Evolutionary conservation across 495 filamentous ascomycete species (phyloP), one percentile per base, ranked within the genome.

Genomic region (Tuber umbilicatum): DNA sequence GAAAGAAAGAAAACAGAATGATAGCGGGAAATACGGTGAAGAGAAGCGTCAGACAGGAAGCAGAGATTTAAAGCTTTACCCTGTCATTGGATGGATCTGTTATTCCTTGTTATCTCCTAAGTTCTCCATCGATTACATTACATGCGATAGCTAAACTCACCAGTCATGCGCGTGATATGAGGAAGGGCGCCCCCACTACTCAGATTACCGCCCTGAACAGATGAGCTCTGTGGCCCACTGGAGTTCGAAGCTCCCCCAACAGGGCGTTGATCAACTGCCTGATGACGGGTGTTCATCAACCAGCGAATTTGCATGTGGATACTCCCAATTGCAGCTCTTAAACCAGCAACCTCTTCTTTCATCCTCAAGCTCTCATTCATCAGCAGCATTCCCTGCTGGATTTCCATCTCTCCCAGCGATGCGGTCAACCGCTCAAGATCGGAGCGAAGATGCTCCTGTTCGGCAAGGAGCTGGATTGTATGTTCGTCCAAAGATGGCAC

Each of bases 281-380:
- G 88, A 74, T 90, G 82, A 16, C 88, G 86, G 17, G 89, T 85
- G 45, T 87, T 89, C 83, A 90, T 86, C 14, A 92, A 86, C 89
- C 90, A 91, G 72, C 91, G 89, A 21, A 92, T 84, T 77, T 92
- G 90, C 86, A 90, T 87, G 47, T 89, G 86, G 55, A 92, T 86
- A 39, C 85, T 86, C 75, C 85, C 86, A 68, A 92, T 85, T 23
- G 89, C 89, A 9, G 90, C 89, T 73, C 89, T 90, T 0, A 88
- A 88, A 73, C 90, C 88, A 1, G 89, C 86, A 83, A 91, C 86
- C 74, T 92, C 90, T 77, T 92, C 90, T 73, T 91, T 89, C 69
- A 87, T 85, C 10, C 89, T 87, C 41, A 91, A 84, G 55, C 85
- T 89, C 82, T 92, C 90, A 80, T 90, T 91, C 85, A 92, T 87